Conservation (phyloP, 225 moss, liverwort and hornwort genomes). For the Sphagnum contortum region DNA sequence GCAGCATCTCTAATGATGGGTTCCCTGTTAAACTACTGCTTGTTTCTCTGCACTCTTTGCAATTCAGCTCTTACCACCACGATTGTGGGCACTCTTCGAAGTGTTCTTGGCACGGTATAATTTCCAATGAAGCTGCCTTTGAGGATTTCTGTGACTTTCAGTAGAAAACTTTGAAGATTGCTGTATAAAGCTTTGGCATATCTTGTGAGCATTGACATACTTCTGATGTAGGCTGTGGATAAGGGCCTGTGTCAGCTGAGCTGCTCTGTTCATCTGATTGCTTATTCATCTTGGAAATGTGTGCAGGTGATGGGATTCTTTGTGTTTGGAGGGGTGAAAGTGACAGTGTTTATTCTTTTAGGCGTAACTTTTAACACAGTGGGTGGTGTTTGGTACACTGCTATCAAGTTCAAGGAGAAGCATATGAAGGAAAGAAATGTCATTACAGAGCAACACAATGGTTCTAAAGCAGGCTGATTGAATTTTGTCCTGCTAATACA, state of each 20-base stretch:
- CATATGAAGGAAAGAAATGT: slow-evolving; percentile 19
- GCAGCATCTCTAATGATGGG: slow-evolving; percentile 48
- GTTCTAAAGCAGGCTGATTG: slow-evolving; percentile 23
- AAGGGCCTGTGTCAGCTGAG: too few relatives aligned
- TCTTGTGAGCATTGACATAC: too few relatives aligned
- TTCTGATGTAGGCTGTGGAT: too few relatives aligned
- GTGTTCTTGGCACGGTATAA: slow-evolving; percentile 46
- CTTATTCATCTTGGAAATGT: too few relatives aligned
- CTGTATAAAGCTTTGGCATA: too few relatives aligned
- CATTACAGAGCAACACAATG: slow-evolving; percentile 16
- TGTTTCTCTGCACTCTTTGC: slow-evolving; percentile 58
- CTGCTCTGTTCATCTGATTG: too few relatives aligned
- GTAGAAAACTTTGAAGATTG: too few relatives aligned
- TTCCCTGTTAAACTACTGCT: slow-evolving; percentile 45
- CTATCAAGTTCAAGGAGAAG: slow-evolving; percentile 39
- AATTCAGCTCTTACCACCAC: slow-evolving; percentile 61
- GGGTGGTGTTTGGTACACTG: slow-evolving; percentile 53
- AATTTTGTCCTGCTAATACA: too few relatives aligned
- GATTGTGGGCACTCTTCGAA: slow-evolving; percentile 50
- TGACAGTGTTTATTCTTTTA: slow-evolving; percentile 38
- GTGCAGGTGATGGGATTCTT: slow-evolving; percentile 51
- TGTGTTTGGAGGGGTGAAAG: slow-evolving; percentile 52
- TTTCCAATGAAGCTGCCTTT: background rate
- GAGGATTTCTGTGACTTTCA: too few relatives aligned
- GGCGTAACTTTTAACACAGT: slow-evolving; percentile 47